phyloP scores from a whole-genome alignment of 257 asterid species.

The Coffea eugenioides region DNA sequence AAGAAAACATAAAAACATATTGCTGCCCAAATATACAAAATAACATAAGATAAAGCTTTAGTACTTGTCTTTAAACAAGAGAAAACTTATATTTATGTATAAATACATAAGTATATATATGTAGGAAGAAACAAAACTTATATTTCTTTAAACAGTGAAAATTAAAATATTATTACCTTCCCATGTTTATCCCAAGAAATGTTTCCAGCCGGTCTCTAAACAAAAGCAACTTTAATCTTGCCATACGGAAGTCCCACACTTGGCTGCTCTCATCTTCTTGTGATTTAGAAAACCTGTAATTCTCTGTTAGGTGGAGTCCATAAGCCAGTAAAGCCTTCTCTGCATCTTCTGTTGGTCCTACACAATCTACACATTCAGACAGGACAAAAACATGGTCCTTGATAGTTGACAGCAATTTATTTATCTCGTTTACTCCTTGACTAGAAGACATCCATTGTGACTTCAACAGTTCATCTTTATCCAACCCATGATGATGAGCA shows the following conservation, averaged over 20 bases:
- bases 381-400: slow-evolving; percentile 68
- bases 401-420: slow-evolving; percentile 54
- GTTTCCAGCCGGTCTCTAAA: slow-evolving; percentile 90
- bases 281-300: slow-evolving; percentile 52
- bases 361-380: slow-evolving; percentile 72
- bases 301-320: slow-evolving; percentile 75
- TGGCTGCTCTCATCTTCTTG: slow-evolving; percentile 49
- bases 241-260: slow-evolving; percentile 74
- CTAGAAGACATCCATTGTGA: slow-evolving; percentile 83
- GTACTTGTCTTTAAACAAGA: not conserved
- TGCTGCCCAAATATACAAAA: not conserved
- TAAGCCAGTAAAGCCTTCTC: slow-evolving; percentile 61
- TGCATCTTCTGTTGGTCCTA: slow-evolving; percentile 83
- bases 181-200: slow-evolving; percentile 93
- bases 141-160: not conserved
- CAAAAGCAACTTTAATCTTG: slow-evolving; percentile 76
- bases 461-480: slow-evolving; percentile 84
- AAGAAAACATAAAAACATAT: not conserved
- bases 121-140: not conserved
- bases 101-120: too few relatives aligned
- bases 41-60: not conserved
- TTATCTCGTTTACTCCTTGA: slow-evolving; percentile 74
- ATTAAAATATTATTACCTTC: slow-evolving; percentile 59
- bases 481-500: slow-evolving; percentile 76
- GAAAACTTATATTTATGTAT: not conserved